Conservation (phyloP, 1,284 basidiomycete species). For the Ustilago curta region DNA sequence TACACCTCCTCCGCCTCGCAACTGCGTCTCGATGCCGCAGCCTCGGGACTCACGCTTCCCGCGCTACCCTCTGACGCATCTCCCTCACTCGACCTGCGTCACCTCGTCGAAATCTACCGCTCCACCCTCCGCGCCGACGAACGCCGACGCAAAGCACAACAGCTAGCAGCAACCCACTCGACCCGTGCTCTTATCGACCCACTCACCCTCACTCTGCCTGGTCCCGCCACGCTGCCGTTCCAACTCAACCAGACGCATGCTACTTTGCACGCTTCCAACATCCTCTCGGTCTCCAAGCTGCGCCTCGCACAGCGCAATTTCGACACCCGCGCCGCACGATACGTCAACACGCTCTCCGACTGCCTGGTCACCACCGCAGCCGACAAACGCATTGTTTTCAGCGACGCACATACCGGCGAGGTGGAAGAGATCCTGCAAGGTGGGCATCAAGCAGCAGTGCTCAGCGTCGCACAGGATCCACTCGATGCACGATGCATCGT, state of each 20-base stretch:
- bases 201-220: constrained; percentile 36
- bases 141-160: constrained; percentile 9
- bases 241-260: constrained; percentile 34
- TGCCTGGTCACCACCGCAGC: constrained; percentile 56
- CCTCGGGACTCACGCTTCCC: constrained; percentile 16
- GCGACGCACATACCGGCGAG: constrained; percentile 46
- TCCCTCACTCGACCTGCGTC: constrained; percentile 32
- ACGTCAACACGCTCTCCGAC: constrained; percentile 16
- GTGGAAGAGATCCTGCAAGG: constrained; percentile 57
- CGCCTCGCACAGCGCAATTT: constrained; percentile 39
- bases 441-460: constrained; percentile 60
- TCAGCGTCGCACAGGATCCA: constrained; percentile 57
- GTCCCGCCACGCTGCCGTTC: constrained; percentile 27
- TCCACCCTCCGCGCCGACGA: constrained; percentile 37
- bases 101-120: constrained; percentile 45
- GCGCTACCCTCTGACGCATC: not conserved
- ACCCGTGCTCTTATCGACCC: constrained; percentile 27
- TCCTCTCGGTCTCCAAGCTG: constrained; percentile 52
- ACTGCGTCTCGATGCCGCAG: constrained; percentile 34
- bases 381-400: constrained; percentile 59
- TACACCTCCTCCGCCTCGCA: constrained; percentile 33
- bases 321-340: constrained; percentile 21
- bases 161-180: constrained; percentile 24
- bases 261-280: constrained; percentile 60
- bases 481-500: constrained; percentile 46